Conservation (phyloP, 768 basidiomycete species). For the Serendipita sp. region DNA sequence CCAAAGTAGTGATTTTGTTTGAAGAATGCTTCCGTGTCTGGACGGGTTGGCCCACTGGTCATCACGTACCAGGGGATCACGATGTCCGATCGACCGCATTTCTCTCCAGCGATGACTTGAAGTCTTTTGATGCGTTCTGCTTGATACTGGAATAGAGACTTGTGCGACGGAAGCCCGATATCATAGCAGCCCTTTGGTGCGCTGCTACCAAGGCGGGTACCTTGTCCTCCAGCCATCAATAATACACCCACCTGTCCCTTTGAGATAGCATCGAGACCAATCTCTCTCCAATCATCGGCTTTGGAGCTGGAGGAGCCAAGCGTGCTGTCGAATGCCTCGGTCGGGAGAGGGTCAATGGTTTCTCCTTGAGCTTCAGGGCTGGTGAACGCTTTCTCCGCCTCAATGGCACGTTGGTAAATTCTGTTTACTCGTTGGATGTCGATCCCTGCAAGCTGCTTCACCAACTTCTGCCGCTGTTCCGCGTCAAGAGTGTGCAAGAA, state of each 20-base stretch:
- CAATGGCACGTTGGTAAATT: constrained; percentile 62
- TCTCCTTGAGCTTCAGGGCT: constrained; percentile 28
- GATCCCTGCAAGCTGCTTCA: constrained; percentile 58
- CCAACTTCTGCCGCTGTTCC: constrained; percentile 44
- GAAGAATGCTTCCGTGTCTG: constrained; percentile 77
- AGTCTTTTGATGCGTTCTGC: constrained; percentile 88
- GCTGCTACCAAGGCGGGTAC: constrained; percentile 79
- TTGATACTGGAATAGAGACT: constrained; percentile 90
- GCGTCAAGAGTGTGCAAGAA: constrained; percentile 67
- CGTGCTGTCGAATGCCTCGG: constrained; percentile 51
- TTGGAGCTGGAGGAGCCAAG: constrained; percentile 33
- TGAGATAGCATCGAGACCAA: constrained; percentile 68
- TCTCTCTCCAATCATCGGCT: constrained; percentile 55
- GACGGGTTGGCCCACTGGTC: constrained; percentile 92
- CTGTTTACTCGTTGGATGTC: constrained; percentile 86
- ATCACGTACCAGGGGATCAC: constrained; percentile 95
- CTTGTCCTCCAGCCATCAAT: constrained; percentile 96
- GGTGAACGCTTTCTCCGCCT: constrained; percentile 32
- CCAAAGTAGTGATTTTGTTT: constrained; percentile 64
- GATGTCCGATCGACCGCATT: constrained; percentile 28
- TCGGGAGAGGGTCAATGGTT: constrained; percentile 67
- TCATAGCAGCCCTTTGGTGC: constrained; percentile 98
- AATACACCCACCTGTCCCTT: constrained; percentile 82
- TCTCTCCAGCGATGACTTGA: constrained; percentile 53
- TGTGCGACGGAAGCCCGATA: constrained; percentile 84